Base-by-base conservation (phyloP, 1,284 basidiomycete genomes). In the Malassezia japonica region DNA sequence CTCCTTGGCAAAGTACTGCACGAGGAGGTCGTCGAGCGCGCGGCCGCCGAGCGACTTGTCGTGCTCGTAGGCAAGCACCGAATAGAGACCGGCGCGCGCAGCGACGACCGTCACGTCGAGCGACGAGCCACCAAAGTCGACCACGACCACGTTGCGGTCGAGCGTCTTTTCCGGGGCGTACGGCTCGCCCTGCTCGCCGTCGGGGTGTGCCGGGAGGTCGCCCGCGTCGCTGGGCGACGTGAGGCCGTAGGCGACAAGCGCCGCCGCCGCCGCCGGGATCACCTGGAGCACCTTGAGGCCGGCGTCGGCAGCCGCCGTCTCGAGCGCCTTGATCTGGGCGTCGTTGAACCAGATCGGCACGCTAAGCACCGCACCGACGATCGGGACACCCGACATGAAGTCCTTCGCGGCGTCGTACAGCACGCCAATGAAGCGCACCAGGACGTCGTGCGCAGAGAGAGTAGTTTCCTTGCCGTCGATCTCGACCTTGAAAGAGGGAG, bases 1-100 rank as follows among this genome's bases (percentile, higher is more conserved):
- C 68, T 98, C 92, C 73, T 91, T 86, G 48, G 87, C 83, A 75
- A 98, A 95, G 78, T 86, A 87, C 55, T 85, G 83, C 76, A 95
- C 82, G 36, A 96, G 79, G 62, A 83, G 81, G 50, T 82, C 80
- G 75, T 91, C 89, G 65, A 90, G 82, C 48, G 81, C 77, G 58
- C 82, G 79, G 0, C 81, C 82, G 55, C 79, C 79, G 35, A 80
- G 72, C 52, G 73, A 72, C 64, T 75, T 61, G 58, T 80, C 77
- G 58, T 76, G 66, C 27, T 75, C 76, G 60, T 76, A 76, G 55
- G 75, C 72, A 49, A 80, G 75, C 37, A 76, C 75, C 41, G 78
- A 75, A 74, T 79, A 80, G 57, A 79, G 72, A 36, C 79, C 79
- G 40, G 78, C 75, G 27, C 78, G 74, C 38, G 78, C 77, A 21